phyloP scores from a whole-genome alignment of 2,329 filamentous ascomycete species.

The Aureobasidium subglaciale region DNA sequence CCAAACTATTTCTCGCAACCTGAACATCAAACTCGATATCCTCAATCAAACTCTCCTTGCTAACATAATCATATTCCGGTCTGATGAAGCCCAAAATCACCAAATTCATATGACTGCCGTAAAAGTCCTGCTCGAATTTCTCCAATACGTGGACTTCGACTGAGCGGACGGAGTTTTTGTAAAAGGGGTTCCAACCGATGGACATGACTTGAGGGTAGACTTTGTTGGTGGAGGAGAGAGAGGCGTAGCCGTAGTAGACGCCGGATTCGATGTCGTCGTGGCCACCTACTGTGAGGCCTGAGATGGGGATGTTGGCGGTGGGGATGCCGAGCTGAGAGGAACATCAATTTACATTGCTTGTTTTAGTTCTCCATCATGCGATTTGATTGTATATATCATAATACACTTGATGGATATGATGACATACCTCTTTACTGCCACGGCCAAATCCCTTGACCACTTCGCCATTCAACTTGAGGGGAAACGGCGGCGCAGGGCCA shows the following conservation, averaged over 20 bases:
- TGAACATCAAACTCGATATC: slow-evolving; percentile 88
- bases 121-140: slow-evolving; percentile 73
- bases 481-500: slow-evolving; percentile 73
- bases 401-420: no score
- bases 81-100: slow-evolving; percentile 81
- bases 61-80: slow-evolving; percentile 81
- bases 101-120: slow-evolving; percentile 70
- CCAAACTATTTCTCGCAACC: slow-evolving; percentile 68
- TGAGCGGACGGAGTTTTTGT: slow-evolving; percentile 79
- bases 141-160: slow-evolving; percentile 64
- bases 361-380: no score
- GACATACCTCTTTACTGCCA: slow-evolving; percentile 74
- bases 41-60: slow-evolving; percentile 71
- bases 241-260: slow-evolving; percentile 90
- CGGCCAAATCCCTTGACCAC: slow-evolving; percentile 92
- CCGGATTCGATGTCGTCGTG: slow-evolving; percentile 60
- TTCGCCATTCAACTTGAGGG: slow-evolving; percentile 72
- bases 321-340: slow-evolving; percentile 74
- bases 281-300: slow-evolving; percentile 63
- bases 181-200: slow-evolving; percentile 96
- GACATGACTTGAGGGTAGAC: slow-evolving; percentile 86
- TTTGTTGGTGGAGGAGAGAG: slow-evolving; percentile 42
- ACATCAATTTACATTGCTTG: not conserved
- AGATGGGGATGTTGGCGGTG: slow-evolving; percentile 76
- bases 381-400: not conserved